Percentiles rank a stretch among this genome's conserved stretches.
phyloP scores from a whole-genome alignment of 305 asterid species.

The Fraxinus platypoda region DNA sequence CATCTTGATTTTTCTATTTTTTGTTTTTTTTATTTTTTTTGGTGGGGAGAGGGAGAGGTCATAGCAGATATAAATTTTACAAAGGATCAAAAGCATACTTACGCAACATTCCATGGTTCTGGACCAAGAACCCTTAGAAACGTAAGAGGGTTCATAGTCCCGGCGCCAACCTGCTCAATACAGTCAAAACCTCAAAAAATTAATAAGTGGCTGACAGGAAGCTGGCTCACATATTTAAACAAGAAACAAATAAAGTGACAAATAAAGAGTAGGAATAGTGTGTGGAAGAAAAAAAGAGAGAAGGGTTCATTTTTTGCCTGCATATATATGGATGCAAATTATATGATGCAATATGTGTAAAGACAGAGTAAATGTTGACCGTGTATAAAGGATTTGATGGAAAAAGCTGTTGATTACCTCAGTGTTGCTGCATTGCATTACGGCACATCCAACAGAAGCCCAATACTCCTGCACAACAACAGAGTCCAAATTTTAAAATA shows the following conservation, averaged over 20 bases:
- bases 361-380: not conserved
- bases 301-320: slow-evolving; percentile 1
- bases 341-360: not conserved
- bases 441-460: slow-evolving; percentile 97
- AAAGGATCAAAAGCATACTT: slow-evolving; percentile 42
- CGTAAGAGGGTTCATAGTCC: slow-evolving; percentile 97
- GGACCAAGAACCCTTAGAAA: slow-evolving; percentile 94
- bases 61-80: not conserved
- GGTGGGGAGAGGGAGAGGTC: not conserved
- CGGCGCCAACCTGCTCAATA: slow-evolving; percentile 91
- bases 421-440: slow-evolving; percentile 99
- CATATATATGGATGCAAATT: not conserved
- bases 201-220: slow-evolving; percentile 15
- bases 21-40: not conserved
- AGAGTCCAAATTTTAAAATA: slow-evolving; percentile 8
- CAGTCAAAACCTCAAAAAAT: slow-evolving; percentile 29
- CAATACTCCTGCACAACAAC: slow-evolving; percentile 72
- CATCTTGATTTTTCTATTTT: not conserved
- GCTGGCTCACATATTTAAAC: not conserved
- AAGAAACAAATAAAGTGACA: not conserved
- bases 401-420: slow-evolving; percentile 53
- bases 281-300: not conserved
- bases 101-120: slow-evolving; percentile 99
- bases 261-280: not conserved
- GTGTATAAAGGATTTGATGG: not conserved